These are phyloP conservation scores for Zopfochytrium polystomum DNA, from an alignment of 371 early-diverging fungal species.

Conservation along the genomic window DNA sequence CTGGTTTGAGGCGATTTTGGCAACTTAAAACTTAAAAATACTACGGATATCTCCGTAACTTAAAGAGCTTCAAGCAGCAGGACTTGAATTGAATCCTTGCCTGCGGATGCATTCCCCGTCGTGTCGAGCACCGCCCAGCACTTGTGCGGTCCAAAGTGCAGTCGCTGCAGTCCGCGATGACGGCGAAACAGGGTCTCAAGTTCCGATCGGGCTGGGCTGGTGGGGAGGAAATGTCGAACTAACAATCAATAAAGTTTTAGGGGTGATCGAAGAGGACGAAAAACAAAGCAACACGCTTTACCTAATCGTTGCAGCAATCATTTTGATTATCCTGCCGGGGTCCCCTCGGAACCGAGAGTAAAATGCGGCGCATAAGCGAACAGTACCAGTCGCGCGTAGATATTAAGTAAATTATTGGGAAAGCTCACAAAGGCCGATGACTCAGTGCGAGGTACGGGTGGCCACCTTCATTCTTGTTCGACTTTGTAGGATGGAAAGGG, in stretches of 20 bases:
- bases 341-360: constrained; percentile 19
- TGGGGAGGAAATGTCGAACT: too few species aligned
- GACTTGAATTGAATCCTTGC: constrained; percentile 34
- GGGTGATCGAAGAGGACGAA: not conserved
- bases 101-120: constrained; percentile 4
- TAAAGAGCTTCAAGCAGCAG: constrained; percentile 49
- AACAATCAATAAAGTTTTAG: not conserved
- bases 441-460: too few species aligned
- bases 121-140: constrained; percentile 18
- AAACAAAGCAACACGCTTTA: not conserved
- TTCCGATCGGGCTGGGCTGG: constrained; percentile 17
- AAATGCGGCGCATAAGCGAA: constrained; percentile 28
- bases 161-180: constrained; percentile 12
- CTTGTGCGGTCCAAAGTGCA: constrained; percentile 16
- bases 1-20: too few species aligned
- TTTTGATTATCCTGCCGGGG: constrained; percentile 13
- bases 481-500: constrained; percentile 3
- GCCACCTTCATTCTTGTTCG: constrained; percentile 22
- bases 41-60: not conserved
- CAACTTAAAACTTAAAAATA: not conserved
- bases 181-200: constrained; percentile 10
- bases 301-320: constrained; percentile 20
- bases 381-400: constrained; percentile 22
- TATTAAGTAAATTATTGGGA: too few species aligned
- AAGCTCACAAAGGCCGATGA: too few species aligned